A percentile compares a stretch with the other conserved stretches of the same genome.
Evolutionary conservation across 2,329 filamentous ascomycete species (phyloP).

Genomic region (Sclerotinia trifoliorum): DNA sequence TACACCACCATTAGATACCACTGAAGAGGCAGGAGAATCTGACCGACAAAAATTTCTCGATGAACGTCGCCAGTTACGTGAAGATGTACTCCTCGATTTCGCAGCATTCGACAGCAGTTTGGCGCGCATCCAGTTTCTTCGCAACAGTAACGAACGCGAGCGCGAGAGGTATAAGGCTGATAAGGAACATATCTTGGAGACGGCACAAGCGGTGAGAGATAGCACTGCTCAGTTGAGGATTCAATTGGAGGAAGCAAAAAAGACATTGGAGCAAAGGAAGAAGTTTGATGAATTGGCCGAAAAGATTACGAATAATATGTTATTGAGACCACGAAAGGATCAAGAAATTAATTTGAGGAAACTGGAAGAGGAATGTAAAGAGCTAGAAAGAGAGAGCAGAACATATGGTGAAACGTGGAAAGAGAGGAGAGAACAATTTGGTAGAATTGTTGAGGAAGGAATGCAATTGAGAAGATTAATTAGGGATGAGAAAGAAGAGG

Average conservation of each 20-base stretch:
- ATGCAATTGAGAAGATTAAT: slow-evolving; percentile 81
- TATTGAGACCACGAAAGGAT: slow-evolving; percentile 80
- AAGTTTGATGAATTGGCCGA: slow-evolving; percentile 86
- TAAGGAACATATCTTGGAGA: slow-evolving; percentile 73
- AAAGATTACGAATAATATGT: slow-evolving; percentile 76
- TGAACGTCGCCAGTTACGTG: slow-evolving; percentile 67
- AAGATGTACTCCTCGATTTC: slow-evolving; percentile 86
- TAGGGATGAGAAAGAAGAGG: slow-evolving; percentile 92
- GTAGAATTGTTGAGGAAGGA: slow-evolving; percentile 86
- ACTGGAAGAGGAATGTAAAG: slow-evolving; percentile 82
- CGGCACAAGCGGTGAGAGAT: slow-evolving; percentile 73
- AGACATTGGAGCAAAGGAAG: slow-evolving; percentile 74
- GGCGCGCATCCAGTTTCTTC: slow-evolving; percentile 81
- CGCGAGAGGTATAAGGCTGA: slow-evolving; percentile 79
- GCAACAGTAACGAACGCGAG: slow-evolving; percentile 78
- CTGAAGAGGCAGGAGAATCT: slow-evolving; percentile 43
- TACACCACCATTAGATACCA: slow-evolving; percentile 64
- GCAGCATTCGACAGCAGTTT: slow-evolving; percentile 84
- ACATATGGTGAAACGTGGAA: slow-evolving; percentile 81
- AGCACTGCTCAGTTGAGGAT: slow-evolving; percentile 69
- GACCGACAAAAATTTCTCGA: slow-evolving; percentile 51
- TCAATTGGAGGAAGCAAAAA: slow-evolving; percentile 75
- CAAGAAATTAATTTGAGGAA: slow-evolving; percentile 75
- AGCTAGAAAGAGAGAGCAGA: slow-evolving; percentile 79
- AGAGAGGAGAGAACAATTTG: slow-evolving; percentile 83